phyloP scores from a whole-genome alignment of 2,329 filamentous ascomycete species.

The Cercospora canescens region DNA sequence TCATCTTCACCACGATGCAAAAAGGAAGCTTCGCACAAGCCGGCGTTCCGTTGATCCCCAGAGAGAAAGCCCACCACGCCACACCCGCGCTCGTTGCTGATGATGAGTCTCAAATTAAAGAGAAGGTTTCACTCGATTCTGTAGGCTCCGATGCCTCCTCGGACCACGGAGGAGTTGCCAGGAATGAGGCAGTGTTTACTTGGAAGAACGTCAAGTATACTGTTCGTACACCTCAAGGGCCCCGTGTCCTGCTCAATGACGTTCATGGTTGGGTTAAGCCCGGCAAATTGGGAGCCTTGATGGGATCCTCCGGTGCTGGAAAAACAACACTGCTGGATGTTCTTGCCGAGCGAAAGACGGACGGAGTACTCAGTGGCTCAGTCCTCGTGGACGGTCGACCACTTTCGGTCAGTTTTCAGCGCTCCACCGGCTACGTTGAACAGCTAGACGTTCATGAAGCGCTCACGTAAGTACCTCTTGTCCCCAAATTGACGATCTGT shows the following conservation, averaged over 20 bases:
- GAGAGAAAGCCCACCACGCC: slow-evolving; percentile 52
- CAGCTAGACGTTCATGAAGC: slow-evolving; percentile 69
- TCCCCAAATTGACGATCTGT: no score
- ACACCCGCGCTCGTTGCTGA: slow-evolving; percentile 14
- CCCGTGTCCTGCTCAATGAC: slow-evolving; percentile 55
- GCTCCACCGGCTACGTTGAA: slow-evolving; percentile 57
- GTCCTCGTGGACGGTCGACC: slow-evolving; percentile 47
- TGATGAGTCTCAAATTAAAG: slow-evolving; percentile 16
- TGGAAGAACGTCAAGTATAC: slow-evolving; percentile 86
- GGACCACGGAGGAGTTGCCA: slow-evolving; percentile 44
- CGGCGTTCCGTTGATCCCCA: slow-evolving; percentile 57
- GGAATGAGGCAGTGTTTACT: slow-evolving; percentile 71
- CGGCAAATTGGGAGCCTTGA: slow-evolving; percentile 74
- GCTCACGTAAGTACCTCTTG: no score
- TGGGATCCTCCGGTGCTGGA: slow-evolving; percentile 70
- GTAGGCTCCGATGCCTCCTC: slow-evolving; percentile 29
- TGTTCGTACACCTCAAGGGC: slow-evolving; percentile 52
- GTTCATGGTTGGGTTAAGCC: slow-evolving; percentile 74
- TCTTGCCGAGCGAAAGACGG: slow-evolving; percentile 46
- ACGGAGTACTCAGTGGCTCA: slow-evolving; percentile 47
- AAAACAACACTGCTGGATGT: slow-evolving; percentile 43
- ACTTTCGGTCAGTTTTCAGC: slow-evolving; percentile 49
- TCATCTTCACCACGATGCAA: slow-evolving; percentile 60
- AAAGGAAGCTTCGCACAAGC: slow-evolving; percentile 34
- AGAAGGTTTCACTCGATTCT: slow-evolving; percentile 1